Percentiles rank a stretch among this genome's conserved stretches.
These are phyloP conservation scores for Talaromyces islandicus DNA, from an alignment of 2,329 filamentous ascomycete species.

Conservation along the genomic window DNA sequence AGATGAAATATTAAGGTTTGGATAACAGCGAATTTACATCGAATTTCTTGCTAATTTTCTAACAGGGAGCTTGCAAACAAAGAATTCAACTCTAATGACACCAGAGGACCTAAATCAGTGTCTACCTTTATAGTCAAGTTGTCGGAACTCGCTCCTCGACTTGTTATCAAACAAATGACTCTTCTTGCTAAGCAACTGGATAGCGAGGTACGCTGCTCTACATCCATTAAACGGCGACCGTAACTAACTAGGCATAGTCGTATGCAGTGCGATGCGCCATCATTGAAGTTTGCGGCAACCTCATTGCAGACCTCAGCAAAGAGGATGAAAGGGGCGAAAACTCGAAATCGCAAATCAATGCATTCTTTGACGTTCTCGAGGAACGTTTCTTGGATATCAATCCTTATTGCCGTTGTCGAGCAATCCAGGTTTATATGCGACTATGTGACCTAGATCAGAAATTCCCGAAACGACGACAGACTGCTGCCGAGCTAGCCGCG, in stretches of 20 bases:
- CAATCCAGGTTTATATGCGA: constrained; percentile 87
- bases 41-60: constrained; percentile 15
- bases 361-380: constrained; percentile 94
- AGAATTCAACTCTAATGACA: constrained; percentile 96
- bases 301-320: constrained; percentile 83
- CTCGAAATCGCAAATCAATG: constrained; percentile 89
- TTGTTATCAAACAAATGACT: constrained; percentile 97
- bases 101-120: constrained; percentile 90
- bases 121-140: constrained; percentile 90
- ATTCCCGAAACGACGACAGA: constrained; percentile 85
- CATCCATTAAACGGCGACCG: neutral
- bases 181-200: constrained; percentile 90
- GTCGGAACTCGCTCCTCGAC: constrained; percentile 80
- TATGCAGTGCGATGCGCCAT: constrained; percentile 90
- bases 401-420: constrained; percentile 86
- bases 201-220: constrained; percentile 65
- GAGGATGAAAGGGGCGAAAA: constrained; percentile 88
- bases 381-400: constrained; percentile 95
- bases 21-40: neutral
- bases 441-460: constrained; percentile 94
- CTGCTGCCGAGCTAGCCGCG: constrained; percentile 77
- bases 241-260: constrained; percentile 48
- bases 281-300: constrained; percentile 94
- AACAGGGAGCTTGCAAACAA: constrained; percentile 84
- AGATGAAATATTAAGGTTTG: constrained; percentile 73